A percentile compares a stretch with the other conserved stretches of the same genome.
These are phyloP conservation scores for Pythium vanterpoolii DNA, from an alignment of 352 stramenopile species.

Conservation along the genomic window DNA sequence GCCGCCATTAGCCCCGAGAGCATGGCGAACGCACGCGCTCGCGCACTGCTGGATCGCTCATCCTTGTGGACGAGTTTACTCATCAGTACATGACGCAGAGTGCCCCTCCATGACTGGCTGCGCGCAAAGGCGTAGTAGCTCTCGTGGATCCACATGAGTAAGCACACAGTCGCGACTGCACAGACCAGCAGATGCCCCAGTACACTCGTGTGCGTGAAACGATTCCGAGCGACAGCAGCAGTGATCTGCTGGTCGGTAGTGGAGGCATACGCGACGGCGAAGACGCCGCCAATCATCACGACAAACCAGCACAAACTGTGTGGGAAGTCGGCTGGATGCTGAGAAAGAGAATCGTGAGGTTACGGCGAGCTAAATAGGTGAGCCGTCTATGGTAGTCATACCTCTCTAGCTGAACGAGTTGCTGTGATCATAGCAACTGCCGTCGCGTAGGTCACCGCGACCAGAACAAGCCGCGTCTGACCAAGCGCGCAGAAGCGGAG, in stretches of 20 bases:
- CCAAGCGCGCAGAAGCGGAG: constrained; percentile 9
- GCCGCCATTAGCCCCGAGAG: constrained; percentile 27
- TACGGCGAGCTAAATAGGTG: background rate
- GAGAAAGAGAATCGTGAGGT: background rate
- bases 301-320: background rate
- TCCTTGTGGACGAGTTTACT: background rate
- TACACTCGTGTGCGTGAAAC: constrained; percentile 6
- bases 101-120: background rate
- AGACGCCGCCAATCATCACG: constrained; percentile 9
- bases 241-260: constrained; percentile 10
- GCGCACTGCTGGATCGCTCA: background rate
- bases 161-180: constrained; percentile 12
- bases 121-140: constrained; percentile 10
- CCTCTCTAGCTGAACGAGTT: background rate
- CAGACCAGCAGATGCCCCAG: constrained; percentile 23
- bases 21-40: constrained; percentile 25
- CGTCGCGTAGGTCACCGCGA: background rate
- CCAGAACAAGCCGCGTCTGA: constrained; percentile 23
- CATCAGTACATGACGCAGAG: background rate
- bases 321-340: constrained; percentile 1
- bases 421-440: background rate
- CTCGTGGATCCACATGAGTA: constrained; percentile 20
- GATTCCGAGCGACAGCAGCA: background rate
- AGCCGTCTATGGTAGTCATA: background rate
- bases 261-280: background rate